Percentiles rank a stretch among this genome's conserved stretches.
phyloP scores from a whole-genome alignment of 2,329 filamentous ascomycete genomes.

The Teratosphaeria pseudoeucalypti region DNA sequence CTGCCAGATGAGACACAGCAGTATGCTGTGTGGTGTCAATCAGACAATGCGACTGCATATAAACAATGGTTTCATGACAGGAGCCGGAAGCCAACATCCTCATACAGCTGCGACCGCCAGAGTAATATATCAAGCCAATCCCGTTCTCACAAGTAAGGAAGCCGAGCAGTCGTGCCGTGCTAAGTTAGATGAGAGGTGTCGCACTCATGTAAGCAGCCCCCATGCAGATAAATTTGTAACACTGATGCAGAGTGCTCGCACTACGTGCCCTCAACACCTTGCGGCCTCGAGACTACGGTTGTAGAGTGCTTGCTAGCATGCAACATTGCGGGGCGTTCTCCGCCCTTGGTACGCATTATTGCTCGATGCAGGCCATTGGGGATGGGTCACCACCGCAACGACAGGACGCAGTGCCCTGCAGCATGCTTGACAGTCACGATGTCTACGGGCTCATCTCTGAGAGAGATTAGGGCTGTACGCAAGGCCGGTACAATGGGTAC shows the following conservation, averaged over 20 bases:
- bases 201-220: background rate
- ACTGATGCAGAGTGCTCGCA: background rate
- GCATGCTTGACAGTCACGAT: background rate
- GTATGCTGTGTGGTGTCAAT: background rate
- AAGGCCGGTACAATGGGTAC: background rate
- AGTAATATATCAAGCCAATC: background rate
- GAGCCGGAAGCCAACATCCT: background rate
- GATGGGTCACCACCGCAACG: background rate
- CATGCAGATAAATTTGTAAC: background rate
- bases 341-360: background rate
- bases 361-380: background rate
- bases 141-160: background rate
- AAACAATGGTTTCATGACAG: background rate
- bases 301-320: background rate
- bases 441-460: background rate
- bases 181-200: background rate
- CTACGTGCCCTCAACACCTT: background rate
- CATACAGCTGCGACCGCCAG: background rate
- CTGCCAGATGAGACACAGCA: background rate
- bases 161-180: background rate
- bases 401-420: background rate
- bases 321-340: background rate
- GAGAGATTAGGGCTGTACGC: background rate
- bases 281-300: background rate
- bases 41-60: background rate